A percentile compares a stretch with the other conserved stretches of the same genome.
Conservation (phyloP, 129 eudicot species). For the sunflower (Helianthus annuus) region DNA sequence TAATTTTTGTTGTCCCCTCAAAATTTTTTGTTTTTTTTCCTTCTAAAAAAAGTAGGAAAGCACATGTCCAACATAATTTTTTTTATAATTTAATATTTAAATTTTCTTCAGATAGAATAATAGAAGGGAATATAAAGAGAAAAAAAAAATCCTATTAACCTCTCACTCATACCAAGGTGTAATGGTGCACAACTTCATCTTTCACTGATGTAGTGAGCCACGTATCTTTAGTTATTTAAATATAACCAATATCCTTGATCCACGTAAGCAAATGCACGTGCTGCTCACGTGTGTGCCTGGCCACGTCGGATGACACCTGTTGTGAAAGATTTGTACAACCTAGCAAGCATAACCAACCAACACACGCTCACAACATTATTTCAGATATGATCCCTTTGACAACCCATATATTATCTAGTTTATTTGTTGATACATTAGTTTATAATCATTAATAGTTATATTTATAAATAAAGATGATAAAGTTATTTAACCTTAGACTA, state of each 20-base stretch:
- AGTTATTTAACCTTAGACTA: background rate
- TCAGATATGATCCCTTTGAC: constrained; percentile 13
- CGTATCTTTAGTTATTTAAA: background rate
- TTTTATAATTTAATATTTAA: too few relatives aligned
- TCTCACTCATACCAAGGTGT: too few relatives aligned
- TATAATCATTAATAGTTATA: background rate
- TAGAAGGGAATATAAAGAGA: too few relatives aligned
- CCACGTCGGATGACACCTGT: constrained; percentile 19
- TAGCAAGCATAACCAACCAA: constrained; percentile 15
- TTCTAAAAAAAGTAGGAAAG: too few relatives aligned
- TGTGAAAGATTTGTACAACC: constrained; percentile 10
- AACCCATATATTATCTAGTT: background rate
- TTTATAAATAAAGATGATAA: background rate
- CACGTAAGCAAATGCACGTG: background rate
- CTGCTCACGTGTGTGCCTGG: constrained; percentile 15
- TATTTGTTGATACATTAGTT: background rate
- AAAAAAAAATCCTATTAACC: too few relatives aligned
- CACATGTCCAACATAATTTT: too few relatives aligned
- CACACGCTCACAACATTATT: constrained; percentile 4
- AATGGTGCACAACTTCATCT: too few relatives aligned
- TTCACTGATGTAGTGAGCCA: constrained; percentile 6
- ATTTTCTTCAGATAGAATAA: too few relatives aligned
- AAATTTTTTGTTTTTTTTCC: too few relatives aligned
- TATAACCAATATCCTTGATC: too few relatives aligned
- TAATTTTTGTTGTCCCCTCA: too few relatives aligned